A percentile compares a stretch with the other conserved stretches of the same genome.
Conservation (phyloP, 225 moss, liverwort and hornwort species). For the Bryoerythrophyllum caledonicum region DNA sequence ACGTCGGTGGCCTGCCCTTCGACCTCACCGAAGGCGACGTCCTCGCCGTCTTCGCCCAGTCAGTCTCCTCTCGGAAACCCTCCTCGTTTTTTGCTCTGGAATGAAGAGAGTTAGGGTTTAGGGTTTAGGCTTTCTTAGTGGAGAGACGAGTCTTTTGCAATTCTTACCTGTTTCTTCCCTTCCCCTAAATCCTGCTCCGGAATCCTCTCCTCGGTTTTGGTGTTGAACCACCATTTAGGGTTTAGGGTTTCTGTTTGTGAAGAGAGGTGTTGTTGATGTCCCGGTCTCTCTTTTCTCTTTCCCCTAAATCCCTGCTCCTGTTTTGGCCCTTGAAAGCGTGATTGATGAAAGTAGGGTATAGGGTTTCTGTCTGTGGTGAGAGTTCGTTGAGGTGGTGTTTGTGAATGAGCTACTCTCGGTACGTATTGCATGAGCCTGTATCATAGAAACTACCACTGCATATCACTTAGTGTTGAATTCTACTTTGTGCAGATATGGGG, state of each 20-base stretch:
- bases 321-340: not conserved
- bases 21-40: conserved; percentile 95
- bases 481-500: conserved; percentile 72
- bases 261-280: not conserved
- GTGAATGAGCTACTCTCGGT: not conserved
- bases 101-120: not conserved
- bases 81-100: not conserved
- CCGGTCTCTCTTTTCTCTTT: not conserved
- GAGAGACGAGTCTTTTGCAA: too few species aligned
- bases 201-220: too few species aligned
- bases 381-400: not conserved
- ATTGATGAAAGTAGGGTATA: not conserved
- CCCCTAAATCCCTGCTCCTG: not conserved
- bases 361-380: not conserved
- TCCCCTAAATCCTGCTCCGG: too few species aligned
- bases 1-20: conserved; percentile 80
- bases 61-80: conserved; percentile 4
- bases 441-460: too few species aligned
- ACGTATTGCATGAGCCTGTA: too few species aligned
- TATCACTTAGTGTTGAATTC: not conserved
- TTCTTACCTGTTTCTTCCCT: too few species aligned
- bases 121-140: too few species aligned
- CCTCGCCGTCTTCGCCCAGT: conserved; percentile 95
- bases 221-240: too few species aligned
- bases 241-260: not conserved